Base-by-base conservation (phyloP, 345 rosid species). In the Salix brachista region DNA sequence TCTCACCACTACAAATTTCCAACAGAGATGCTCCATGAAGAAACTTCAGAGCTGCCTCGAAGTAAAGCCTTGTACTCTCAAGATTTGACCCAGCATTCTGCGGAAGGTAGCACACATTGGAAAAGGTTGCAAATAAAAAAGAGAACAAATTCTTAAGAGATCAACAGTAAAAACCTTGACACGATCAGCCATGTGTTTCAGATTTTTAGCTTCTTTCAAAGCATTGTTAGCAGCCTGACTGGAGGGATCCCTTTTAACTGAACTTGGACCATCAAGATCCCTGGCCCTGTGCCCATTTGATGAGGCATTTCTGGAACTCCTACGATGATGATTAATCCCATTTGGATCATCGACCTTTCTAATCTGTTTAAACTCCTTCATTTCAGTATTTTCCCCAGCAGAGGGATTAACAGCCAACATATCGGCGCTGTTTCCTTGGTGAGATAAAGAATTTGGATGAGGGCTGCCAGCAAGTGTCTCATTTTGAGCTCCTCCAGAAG, bases 101-200 rank as follows among this genome's bases (percentile, higher is more conserved):
- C 83, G 81, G 73, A 79, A n/a, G 65, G 70, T 58, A 67, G 26
- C 46, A 61, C 41, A 72, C 36, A 48, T 65, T 70, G 75, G 69
- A 70, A 70, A 83, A 42, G 26, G 78, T 32, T 65, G 65, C 42
- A 46, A 17, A 64, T 32, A 9, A 60, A 50, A 32, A 50, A 28
- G 72, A 67, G 36, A 66, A 56, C 46, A 75, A 62, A 72, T 77
- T 30, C 54, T 64, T 32, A 67, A 50, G 62, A 77, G 30, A 81
- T 65, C 48, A 25, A 69, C 52, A 25, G 77, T 67, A 50, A 32
- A 78, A 77, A 96, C 98, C 99, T 96, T 94, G 2, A 83, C 79
- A 64, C 97, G 99, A 87, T 96, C 99, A 82, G 97, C 99, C 78
- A 84, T 48, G 83, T 96, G 99, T 86, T 96, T 96, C 62, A 96